Evolutionary conservation across 2,329 filamentous ascomycete genomes (phyloP), one percentile per base, ranked within the genome.

Genomic region (Mycosphaerella arachidis): DNA sequence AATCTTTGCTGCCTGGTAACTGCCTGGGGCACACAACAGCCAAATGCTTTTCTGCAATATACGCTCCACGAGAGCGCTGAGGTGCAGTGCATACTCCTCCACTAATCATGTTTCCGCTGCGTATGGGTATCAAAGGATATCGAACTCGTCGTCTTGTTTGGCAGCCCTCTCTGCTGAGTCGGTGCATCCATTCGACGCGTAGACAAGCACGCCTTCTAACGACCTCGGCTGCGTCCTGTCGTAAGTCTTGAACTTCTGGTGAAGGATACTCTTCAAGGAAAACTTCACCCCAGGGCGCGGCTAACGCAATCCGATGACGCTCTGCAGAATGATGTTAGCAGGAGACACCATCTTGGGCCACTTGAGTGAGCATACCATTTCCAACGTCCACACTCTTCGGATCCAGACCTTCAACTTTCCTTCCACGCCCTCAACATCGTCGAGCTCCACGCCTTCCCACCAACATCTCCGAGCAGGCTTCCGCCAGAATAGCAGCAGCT

Each of bases 371-470:
- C 80, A 74, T 75, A 87, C 85, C 85, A 99, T 99, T 81, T 99
- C 94, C 60, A 99, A 82, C 61, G 94, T 99, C 94, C 94, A 99
- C 61, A 99, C 94, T 70, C 94, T 85, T 72, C 94, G 84, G 74
- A 99, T 97, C 94, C 94, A 99, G 60, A 99, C 92, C 78, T 99
- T 99, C 67, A 99, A 82, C 74, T 88, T 91, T 55, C 92, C 93
- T 55, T 96, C 86, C 7, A 97, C 89, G 13, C 94, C 94, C 54
- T 95, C 91, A 12, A 99, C 90, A 66, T 90, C 83, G 18, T 94
- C 86, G 48, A 99, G 81, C 74, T 97, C 92, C 40, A 99, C 89
- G 27, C 94, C 94, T 75, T 99, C 94, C 94, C 94, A 99, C 94
- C 94, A 99, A 81, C 94, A 99, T 74, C 94, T 85, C 62, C 94